These are phyloP conservation scores for Trichoderma polysporum DNA, from an alignment of 2,329 filamentous ascomycete species.

Conservation along the genomic window DNA sequence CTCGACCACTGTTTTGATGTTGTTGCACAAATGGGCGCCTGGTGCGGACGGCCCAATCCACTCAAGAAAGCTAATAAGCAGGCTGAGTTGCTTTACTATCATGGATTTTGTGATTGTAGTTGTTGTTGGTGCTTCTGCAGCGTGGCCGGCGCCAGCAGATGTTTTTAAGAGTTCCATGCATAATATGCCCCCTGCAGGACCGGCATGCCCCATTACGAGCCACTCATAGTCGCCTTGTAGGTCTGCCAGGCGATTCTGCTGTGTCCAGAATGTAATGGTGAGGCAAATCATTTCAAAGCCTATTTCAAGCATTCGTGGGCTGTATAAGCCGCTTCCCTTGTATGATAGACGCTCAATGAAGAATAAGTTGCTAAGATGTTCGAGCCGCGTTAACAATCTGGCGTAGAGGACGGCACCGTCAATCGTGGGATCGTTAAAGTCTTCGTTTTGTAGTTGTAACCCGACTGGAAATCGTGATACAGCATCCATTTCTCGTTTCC, in stretches of 20 bases:
- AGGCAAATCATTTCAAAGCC: constrained; percentile 48
- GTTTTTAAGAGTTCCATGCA: constrained; percentile 47
- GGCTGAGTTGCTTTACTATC: constrained; percentile 52
- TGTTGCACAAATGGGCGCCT: constrained; percentile 45
- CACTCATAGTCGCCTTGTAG: constrained; percentile 47
- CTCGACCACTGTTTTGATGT: constrained; percentile 39
- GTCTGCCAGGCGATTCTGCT: constrained; percentile 43
- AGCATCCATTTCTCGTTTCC: constrained; percentile 7
- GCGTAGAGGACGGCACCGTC: constrained; percentile 41
- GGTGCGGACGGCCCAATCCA: constrained; percentile 47
- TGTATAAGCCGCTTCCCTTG: constrained; percentile 38
- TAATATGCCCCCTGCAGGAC: constrained; percentile 47
- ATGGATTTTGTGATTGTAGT: constrained; percentile 40
- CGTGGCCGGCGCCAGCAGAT: too few relatives aligned
- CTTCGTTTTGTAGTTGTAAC: constrained; percentile 27
- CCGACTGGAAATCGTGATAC: constrained; percentile 9
- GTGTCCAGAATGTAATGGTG: constrained; percentile 47
- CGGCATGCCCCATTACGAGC: constrained; percentile 49
- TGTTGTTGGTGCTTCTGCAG: background rate
- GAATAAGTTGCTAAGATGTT: constrained; percentile 56
- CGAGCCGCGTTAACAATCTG: constrained; percentile 46
- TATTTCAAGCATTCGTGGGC: constrained; percentile 40
- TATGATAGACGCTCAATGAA: constrained; percentile 57
- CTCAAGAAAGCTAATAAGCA: constrained; percentile 49
- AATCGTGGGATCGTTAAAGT: constrained; percentile 47